Evolutionary conservation across 352 stramenopile genomes (phyloP), one percentile per base, ranked within the genome.

Genomic region (Peronospora belbahrii): DNA sequence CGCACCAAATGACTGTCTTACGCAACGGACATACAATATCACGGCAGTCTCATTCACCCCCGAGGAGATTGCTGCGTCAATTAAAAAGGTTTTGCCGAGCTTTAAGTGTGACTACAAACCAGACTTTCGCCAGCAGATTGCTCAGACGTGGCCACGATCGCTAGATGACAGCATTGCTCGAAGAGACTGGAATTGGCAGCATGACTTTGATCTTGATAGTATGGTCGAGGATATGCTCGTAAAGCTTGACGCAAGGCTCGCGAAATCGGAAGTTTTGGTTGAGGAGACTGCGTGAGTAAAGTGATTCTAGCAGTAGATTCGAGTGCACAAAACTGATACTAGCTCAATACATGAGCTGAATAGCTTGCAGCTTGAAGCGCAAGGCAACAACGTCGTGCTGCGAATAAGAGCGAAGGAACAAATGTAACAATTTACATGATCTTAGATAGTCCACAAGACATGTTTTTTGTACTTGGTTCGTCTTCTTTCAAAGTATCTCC

Each of bases 191-290:
- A 55, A 64, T 31, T 97, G 88, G 88, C 71, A 89, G 61, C 77
- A 87, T 47, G 71, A 94, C 53, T 96, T 85, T 50, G 81, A 95
- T 35, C 59, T 97, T 15, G 87, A 96, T 42, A 58, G 22, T 11
- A 94, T 96, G 82, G 90, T 92, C 15, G 66, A 78, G 18, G 82
- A 96, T 61, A 96, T 96, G 83, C 69, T 96, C 20, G 52, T 82
- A 8, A 83, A 92, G 60, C 65, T 95, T 6, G 74, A 90, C 30
- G 59, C 64, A 25, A 92, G 90, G 72, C 58, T 96, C 15, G 27
- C 46, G 33, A 65, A 65, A 43, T 32, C 45, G 1, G 59, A 61
- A 9, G 20, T 28, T 15, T 30, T 6, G 6, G 37, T 55, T 2
- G 52, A 67, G 25, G 42, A 63, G 38, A 67, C 38, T 0, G 53